Evolutionary conservation across 23 red algal genomes (phyloP), one percentile per base, ranked within the genome.

Genomic region (Gracilaria vermiculophylla): DNA sequence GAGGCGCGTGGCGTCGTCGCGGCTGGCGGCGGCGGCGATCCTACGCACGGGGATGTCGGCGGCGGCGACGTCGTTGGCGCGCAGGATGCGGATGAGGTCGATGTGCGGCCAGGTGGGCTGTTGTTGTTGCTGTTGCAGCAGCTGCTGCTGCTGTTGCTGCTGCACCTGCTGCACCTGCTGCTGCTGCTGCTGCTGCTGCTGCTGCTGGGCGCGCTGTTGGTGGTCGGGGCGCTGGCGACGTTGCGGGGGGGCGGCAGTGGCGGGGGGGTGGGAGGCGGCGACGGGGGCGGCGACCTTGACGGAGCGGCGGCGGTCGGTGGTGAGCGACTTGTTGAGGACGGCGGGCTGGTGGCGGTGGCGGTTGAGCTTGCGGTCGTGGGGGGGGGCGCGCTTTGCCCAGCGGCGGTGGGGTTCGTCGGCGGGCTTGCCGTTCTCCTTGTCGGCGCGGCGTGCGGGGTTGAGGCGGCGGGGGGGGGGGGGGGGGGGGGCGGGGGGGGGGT

Each of bases 231-330:
- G n/a, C n/a, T n/a, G n/a, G n/a, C n/a, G n/a, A n/a, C 64, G 33
- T 36, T 40, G 17, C 34, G 64, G 49, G 20, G 76, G 14, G 36
- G 6, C 45, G 50, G n/a, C 19, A 17, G 80, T 31, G 28, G 21
- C 42, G 13, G 50, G 19, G 9, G 48, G 31, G 27, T 15, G 6
- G 3, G 56, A 57, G 14, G 58, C 79, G 32, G 48, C 66, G 7
- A 58, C 61, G n/a, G 81, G 81, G 45, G 81, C 40, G 27, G 81
- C 62, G 34, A 86, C 81, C 35, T 86, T 86, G 34, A 86, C 81
- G 43, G 81, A 86, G 58, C 81, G 56, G 4, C 81, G 11, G 4
- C 81, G 37, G 42, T 86, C 81, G 7, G 81, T 69, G 12, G 81
- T 86, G 81, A 86, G 56, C 17, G 81, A 70, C 32, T 86, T 86